Evolutionary conservation across 352 stramenopile genomes (phyloP).

Genomic region (Thraustotheca clavata): DNA sequence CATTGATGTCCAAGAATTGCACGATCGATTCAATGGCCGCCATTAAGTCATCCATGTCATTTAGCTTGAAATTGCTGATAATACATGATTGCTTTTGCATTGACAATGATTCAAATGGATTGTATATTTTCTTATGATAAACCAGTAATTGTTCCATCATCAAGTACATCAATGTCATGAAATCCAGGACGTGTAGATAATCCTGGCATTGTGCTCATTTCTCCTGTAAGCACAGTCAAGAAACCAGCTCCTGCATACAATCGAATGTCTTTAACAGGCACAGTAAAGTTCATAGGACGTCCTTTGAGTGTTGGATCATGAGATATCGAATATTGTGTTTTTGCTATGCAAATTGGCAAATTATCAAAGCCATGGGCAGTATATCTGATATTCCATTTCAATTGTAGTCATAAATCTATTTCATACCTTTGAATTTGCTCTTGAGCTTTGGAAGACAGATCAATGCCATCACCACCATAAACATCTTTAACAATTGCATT

Average conservation of each 20-base stretch:
- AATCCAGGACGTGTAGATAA: slow-evolving; percentile 96
- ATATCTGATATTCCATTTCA: not conserved
- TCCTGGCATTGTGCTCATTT: slow-evolving; percentile 98
- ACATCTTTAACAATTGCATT: slow-evolving; percentile 94
- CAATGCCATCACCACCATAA: slow-evolving; percentile 68
- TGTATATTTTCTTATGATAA: slow-evolving; percentile 92
- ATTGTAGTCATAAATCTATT: slow-evolving; percentile 21
- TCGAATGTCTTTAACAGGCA: slow-evolving; percentile 93
- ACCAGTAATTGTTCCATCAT: slow-evolving; percentile 94
- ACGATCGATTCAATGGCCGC: slow-evolving; percentile 68
- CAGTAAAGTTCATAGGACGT: slow-evolving; percentile 89
- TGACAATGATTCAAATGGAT: too few species aligned
- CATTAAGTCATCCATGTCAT: slow-evolving; percentile 1
- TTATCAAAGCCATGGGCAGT: slow-evolving; percentile 36
- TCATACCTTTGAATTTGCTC: slow-evolving; percentile 67
- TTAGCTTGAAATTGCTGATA: not conserved
- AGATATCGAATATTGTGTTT: slow-evolving; percentile 98
- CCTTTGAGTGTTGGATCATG: slow-evolving; percentile 91
- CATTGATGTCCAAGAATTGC: slow-evolving; percentile 98
- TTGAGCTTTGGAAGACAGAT: slow-evolving; percentile 51
- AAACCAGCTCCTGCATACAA: slow-evolving; percentile 95
- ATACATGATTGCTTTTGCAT: too few species aligned
- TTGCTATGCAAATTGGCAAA: slow-evolving; percentile 96
- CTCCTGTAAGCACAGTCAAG: slow-evolving; percentile 89
- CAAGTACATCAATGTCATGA: slow-evolving; percentile 97